Evolutionary conservation across 352 stramenopile genomes (phyloP), one percentile per base, ranked within the genome.

Genomic region (Globisporangium nodosum): DNA sequence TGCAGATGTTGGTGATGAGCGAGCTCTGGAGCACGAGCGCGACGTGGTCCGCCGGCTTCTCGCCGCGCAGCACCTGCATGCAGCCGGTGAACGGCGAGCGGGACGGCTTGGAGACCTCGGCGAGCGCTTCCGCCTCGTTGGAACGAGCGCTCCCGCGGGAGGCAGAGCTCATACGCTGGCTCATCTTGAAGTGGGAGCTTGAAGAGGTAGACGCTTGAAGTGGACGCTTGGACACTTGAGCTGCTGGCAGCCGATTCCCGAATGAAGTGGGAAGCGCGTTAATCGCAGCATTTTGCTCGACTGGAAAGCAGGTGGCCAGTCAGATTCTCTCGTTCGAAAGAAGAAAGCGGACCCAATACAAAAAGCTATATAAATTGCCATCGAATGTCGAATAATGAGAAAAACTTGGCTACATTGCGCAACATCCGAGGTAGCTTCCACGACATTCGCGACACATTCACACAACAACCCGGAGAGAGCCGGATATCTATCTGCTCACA

Each of bases 1-100:
- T 88, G 43, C 74, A 37, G 47, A 90, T 68, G 66, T 88, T 90
- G 3, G 76, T 87, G 43, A 42, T 59, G 7, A 90, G 67, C 37
- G 80, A 90, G 4, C 77, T 57, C 65, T 81, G 71, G 37, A 90
- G 71, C 24, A 77, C 68, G 5, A 79, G 53, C 0, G 75, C 74
- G 42, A 85, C 74, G 51, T 88, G 80, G 64, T 87, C 72, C 53
- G 85, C 47, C 42, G 66, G 57, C 18, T 70, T 60, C 51, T 85
- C 72, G 16, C 74, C 74, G 18, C 56, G 58, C 31, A 71, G 48
- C 8, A 60, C 54, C 42, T 76, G 64, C 27, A 66, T 46, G 57
- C 67, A 48, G 27, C 37, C n/a, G 12, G 62, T 48, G 50, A 60
- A 61, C 30, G 49, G 65, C 12, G 46, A 56, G 20, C 52, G 39